Conservation (phyloP, 2,329 filamentous ascomycete genomes). For the Diaporthe eres region DNA sequence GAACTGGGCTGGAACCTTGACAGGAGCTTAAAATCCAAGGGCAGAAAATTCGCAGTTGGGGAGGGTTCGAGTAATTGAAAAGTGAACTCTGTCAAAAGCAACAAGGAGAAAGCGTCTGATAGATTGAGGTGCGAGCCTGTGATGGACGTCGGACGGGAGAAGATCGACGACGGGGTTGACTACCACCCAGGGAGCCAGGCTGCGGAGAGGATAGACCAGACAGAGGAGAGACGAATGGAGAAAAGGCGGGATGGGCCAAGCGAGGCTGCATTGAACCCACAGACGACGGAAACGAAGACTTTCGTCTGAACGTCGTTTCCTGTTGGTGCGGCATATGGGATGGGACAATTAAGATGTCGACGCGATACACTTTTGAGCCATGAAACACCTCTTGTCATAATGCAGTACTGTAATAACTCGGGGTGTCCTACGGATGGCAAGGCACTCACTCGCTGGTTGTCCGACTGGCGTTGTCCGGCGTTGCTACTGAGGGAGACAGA, state of each 20-base stretch:
- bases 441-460: not conserved
- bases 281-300: slow-evolving; percentile 31
- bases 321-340: slow-evolving; percentile 23
- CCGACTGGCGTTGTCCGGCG: not conserved
- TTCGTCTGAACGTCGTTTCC: slow-evolving; percentile 33
- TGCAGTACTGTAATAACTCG: not conserved
- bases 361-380: slow-evolving; percentile 13
- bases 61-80: slow-evolving; percentile 2
- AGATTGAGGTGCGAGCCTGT: slow-evolving; percentile 7
- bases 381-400: slow-evolving; percentile 22
- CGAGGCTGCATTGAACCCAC: slow-evolving; percentile 24
- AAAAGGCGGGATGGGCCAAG: slow-evolving; percentile 10
- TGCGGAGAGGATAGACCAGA: not conserved
- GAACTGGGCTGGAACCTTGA: slow-evolving; percentile 13
- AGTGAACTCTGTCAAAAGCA: slow-evolving; percentile 4
- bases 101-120: not conserved
- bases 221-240: slow-evolving; percentile 7
- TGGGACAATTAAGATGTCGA: not conserved
- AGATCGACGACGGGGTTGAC: slow-evolving; percentile 5
- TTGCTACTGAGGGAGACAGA: not conserved
- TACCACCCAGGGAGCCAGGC: not conserved
- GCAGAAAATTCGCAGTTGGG: not conserved
- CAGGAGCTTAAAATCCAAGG: not conserved
- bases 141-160: slow-evolving; percentile 12
- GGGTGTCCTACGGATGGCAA: not conserved